Evolutionary conservation across 2,329 filamentous ascomycete species (phyloP), one percentile per base, ranked within the genome.

Genomic region (Apiospora koreana): DNA sequence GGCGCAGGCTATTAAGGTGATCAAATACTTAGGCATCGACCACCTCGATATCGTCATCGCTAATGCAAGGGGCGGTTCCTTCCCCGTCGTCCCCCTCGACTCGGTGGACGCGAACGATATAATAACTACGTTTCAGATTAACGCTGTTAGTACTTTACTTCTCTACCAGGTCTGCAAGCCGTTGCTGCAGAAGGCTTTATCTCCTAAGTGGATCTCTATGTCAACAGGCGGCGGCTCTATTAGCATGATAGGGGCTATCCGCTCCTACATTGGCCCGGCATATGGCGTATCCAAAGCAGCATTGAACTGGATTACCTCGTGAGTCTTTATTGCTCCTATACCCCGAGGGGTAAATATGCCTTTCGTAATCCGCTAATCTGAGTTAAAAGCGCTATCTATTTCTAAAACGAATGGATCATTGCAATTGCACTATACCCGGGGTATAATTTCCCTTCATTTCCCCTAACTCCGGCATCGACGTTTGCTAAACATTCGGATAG

Each of bases 1-100:
- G 8, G 72, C 75, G 12, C 69, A 75, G 14, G 76, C 79, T 8
- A 68, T 80, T 23, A 70, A 78, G 31, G 71, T 73, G 23, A 70
- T 80, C 21, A 71, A 72, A 35, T 69, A 70, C 5, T 68, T 75
- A 8, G 80, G 77, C 7, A 75, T 81, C 28, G 65, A 73, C 64
- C 74, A 79, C 41, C 31, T 83, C 35, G 80, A 82, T 69, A 70
- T 80, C 46, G 75, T 82, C 23, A 76, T 83, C 48, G 80, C 80
- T n/a, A 83, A 82, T 72, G 79, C 81, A 6, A 80, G 79, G 8
- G 76, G 79, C 10, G n/a, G 45, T 9, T 73, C 76, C 41, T 72
- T 73, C 23, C 54, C 72, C 41, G 31, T 70, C 12, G 74, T 69
- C 58, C 76, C 75, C 3, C 72, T 76, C 5, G 81, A 81, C 31